phyloP scores from a whole-genome alignment of 768 basidiomycete genomes.

The Panaeolus papilionaceus region DNA sequence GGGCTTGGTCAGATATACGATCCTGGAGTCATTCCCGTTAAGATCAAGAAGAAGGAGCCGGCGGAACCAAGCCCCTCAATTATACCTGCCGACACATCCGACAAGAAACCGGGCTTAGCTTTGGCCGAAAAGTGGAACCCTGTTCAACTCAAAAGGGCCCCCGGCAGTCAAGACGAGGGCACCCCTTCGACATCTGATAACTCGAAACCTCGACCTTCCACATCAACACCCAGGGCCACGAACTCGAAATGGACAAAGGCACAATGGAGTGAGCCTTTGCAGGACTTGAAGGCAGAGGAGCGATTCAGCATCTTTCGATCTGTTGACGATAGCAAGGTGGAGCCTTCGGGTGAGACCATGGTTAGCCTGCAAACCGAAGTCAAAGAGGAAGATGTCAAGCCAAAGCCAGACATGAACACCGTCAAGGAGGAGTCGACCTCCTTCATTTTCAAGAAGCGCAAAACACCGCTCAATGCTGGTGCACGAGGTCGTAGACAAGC shows the following conservation, averaged over 20 bases:
- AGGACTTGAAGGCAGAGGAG: constrained; percentile 28
- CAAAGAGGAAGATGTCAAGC: constrained; percentile 24
- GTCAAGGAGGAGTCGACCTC: constrained; percentile 21
- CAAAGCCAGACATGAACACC: constrained; percentile 13
- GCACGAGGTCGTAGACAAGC: constrained; percentile 35
- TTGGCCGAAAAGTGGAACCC: constrained; percentile 31
- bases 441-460: constrained; percentile 42
- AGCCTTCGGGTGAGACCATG: constrained; percentile 14
- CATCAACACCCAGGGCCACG: constrained; percentile 17
- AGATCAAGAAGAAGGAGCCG: constrained; percentile 63
- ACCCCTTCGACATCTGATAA: constrained; percentile 2
- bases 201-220: neutral
- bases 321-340: constrained; percentile 20
- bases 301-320: constrained; percentile 25
- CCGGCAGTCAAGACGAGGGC: constrained; percentile 6
- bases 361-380: constrained; percentile 24
- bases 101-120: constrained; percentile 9
- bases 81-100: constrained; percentile 19
- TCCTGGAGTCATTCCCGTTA: constrained; percentile 71
- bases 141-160: constrained; percentile 18
- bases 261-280: constrained; percentile 36
- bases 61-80: constrained; percentile 19
- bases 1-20: constrained; percentile 87
- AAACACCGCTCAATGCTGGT: constrained; percentile 33
- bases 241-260: constrained; percentile 40